Conservation (phyloP, 2,329 filamentous ascomycete genomes). For the Ceratocystis papillata region DNA sequence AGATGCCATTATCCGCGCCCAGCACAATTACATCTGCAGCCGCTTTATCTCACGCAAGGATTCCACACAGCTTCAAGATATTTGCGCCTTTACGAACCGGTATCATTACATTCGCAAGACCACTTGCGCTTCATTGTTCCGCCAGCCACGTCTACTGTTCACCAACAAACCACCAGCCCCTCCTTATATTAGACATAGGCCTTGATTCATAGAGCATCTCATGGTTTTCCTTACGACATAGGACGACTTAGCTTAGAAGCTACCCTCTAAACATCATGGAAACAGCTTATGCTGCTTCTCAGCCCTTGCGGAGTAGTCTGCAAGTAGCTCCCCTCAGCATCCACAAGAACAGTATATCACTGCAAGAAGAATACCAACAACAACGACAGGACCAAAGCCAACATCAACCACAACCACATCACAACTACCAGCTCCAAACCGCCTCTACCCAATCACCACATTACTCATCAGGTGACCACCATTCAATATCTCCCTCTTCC, state of each 20-base stretch:
- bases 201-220: background rate
- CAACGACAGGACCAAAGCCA: slow-evolving; percentile 5
- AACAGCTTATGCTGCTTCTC: slow-evolving; percentile 27
- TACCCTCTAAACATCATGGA: slow-evolving; percentile 12
- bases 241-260: slow-evolving; percentile 18
- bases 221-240: slow-evolving; percentile 17
- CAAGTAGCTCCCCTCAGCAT: slow-evolving; percentile 51
- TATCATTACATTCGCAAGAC: background rate
- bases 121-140: background rate
- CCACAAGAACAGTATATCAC: slow-evolving; percentile 33
- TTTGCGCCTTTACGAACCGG: background rate
- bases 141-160: background rate
- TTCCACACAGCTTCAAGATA: background rate
- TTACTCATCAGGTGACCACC: slow-evolving; percentile 10
- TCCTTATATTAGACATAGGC: background rate
- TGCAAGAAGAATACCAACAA: slow-evolving; percentile 12
- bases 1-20: background rate
- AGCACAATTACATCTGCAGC: background rate
- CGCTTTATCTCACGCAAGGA: background rate
- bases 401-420: slow-evolving; percentile 1
- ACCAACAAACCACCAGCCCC: background rate
- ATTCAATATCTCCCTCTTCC: slow-evolving; percentile 27
- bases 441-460: background rate
- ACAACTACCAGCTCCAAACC: slow-evolving; percentile 4
- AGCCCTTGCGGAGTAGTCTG: slow-evolving; percentile 45